Conservation (phyloP, 2,329 filamentous ascomycete species). For the Madurella mycetomatis region DNA sequence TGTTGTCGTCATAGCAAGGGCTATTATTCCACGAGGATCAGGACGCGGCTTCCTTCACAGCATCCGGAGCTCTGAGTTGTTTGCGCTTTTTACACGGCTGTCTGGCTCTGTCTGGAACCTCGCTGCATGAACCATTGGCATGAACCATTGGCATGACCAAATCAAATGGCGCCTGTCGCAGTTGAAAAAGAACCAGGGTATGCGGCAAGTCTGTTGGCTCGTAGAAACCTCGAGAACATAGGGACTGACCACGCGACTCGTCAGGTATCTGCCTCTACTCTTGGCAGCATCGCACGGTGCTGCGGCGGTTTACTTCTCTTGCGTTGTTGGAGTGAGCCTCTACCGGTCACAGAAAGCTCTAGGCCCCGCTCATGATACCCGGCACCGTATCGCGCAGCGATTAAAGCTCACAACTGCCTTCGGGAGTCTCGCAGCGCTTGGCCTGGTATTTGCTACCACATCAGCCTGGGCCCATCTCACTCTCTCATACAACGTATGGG, state of each 20-base stretch:
- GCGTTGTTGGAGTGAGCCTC: slow-evolving; percentile 31
- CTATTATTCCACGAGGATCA: not conserved
- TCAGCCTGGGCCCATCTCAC: slow-evolving; percentile 29
- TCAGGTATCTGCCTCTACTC: slow-evolving; percentile 32
- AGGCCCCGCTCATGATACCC: slow-evolving; percentile 35
- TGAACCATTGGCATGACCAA: not conserved
- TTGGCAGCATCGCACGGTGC: slow-evolving; percentile 29
- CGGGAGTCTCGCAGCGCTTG: slow-evolving; percentile 29
- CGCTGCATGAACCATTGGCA: no score
- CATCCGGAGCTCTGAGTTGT: not conserved
- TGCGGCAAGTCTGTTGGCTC: not conserved
- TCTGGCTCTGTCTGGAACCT: not conserved
- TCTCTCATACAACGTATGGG: slow-evolving; percentile 38
- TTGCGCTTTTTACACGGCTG: not conserved
- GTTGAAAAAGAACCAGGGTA: slow-evolving; percentile 7
- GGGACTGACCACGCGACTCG: not conserved
- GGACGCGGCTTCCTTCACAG: not conserved
- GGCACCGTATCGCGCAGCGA: slow-evolving; percentile 33
- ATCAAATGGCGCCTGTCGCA: slow-evolving; percentile 15
- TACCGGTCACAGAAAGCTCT: slow-evolving; percentile 34
- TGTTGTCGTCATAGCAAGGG: not conserved
- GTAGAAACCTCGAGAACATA: not conserved
- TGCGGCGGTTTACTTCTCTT: slow-evolving; percentile 31
- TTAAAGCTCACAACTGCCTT: slow-evolving; percentile 33
- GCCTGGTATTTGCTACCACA: slow-evolving; percentile 29